Evolutionary conservation across 2,329 filamentous ascomycete species (phyloP), one percentile per base, ranked within the genome.

Genomic region (Botryotinia narcissicola): DNA sequence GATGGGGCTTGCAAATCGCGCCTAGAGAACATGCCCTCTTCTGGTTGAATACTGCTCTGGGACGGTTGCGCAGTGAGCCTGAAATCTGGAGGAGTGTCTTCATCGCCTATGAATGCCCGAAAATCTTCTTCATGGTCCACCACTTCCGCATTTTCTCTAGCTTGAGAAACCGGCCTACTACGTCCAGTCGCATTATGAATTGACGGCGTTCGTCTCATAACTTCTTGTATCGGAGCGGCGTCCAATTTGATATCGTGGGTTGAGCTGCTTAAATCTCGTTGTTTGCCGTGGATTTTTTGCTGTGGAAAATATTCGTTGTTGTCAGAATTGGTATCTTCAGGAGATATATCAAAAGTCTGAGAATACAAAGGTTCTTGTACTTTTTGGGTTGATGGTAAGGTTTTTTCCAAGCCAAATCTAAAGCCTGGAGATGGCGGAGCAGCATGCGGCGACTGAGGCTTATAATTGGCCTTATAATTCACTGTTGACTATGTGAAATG

Each of bases 21-120:
- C 54, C 67, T 67, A 57, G 51, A 69, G 60, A 72, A 72, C 71
- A 72, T 42, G 35, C 71, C 71, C 42, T 72, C 71, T 37, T 72
- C 71, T 51, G 71, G 62, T 68, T 69, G 62, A 1, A 72, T 72
- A 20, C 71, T 72, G n/a, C 44, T 72, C 32, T 57, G 51, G 9
- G 71, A 72, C 48, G 40, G 6, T 68, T 60, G 44, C 10, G 62
- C 18, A 40, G 62, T 57, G 16, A 72, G 71, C 32, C 35, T 72
- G 22, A 72, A 67, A 16, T 3, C 37, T 40, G 62, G 54, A 16
- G 71, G 51, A 18, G 42, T 37, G 29, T 46, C 48, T 60, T 69
- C 62, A 60, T 32, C 22, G 10, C n/a, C 42, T n/a, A 72, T 29
- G 16, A 72, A 68, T 51, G 63, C 20, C 37, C 22, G 46, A 40